phyloP scores from a whole-genome alignment of 257 asterid species.

The Nicotiana undulata region DNA sequence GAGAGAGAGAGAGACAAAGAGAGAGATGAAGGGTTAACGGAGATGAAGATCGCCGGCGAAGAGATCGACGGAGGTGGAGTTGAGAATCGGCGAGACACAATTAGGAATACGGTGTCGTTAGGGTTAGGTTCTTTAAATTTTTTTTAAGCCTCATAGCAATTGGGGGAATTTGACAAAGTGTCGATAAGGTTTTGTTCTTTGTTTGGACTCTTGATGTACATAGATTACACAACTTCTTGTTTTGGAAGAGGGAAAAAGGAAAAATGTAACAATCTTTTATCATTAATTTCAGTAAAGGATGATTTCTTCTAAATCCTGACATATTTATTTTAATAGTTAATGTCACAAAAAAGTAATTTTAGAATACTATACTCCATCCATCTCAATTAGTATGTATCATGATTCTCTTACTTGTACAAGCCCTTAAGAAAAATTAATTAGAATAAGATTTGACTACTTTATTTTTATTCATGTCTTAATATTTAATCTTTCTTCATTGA shows the following conservation, averaged over 20 bases:
- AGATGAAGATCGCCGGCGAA: not conserved
- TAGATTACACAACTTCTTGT: not conserved
- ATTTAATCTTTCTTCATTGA: too few species aligned
- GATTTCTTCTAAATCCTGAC: too few species aligned
- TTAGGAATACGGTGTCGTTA: slow-evolving; percentile 6
- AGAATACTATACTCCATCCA: not conserved
- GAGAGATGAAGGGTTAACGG: not conserved
- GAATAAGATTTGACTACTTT: too few species aligned
- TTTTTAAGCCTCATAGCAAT: not conserved
- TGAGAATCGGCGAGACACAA: not conserved
- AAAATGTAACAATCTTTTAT: not conserved
- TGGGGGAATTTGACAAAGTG: not conserved
- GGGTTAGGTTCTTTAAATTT: not conserved
- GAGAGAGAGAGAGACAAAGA: not conserved
- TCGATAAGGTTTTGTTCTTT: not conserved
- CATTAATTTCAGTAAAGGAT: too few species aligned
- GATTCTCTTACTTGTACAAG: too few species aligned
- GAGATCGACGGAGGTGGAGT: not conserved
- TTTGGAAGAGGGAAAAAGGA: not conserved
- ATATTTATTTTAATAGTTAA: not conserved
- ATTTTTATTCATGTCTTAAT: too few species aligned
- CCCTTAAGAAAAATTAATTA: too few species aligned
- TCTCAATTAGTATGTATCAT: too few species aligned
- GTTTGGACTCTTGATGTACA: not conserved
- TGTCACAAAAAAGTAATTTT: not conserved